Base-by-base conservation (phyloP, 768 basidiomycete genomes). In the Tricholoma saponaceum region DNA sequence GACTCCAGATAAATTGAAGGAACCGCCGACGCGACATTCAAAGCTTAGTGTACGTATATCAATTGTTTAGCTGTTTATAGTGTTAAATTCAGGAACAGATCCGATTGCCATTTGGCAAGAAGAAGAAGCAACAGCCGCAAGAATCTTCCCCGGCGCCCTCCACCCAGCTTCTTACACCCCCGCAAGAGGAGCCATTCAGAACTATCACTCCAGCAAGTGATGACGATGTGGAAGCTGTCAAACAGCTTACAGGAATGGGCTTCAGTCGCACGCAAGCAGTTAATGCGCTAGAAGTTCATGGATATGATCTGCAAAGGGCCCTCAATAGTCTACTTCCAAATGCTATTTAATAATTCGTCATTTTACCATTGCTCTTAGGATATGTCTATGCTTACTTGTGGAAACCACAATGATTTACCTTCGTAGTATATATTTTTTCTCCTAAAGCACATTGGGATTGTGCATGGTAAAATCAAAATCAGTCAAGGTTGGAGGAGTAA, bases 171-270 rank as follows among this genome's bases (percentile, higher is more conserved):
- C 73, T 79, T 3, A 70, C 74, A 5, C 72, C 78, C 43, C 78
- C 82, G 22, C 69, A 73, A 25, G 81, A 83, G 58, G 79, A 83
- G 60, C 69, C 73, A 0, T 60, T 67, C 28, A 66, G 78, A 37
- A 70, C 65, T 4, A 59, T 63, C 9, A 81, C 85, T 2, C 83
- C 87, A 1, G 80, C 80, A 12, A 76, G 77, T 12, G 86, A 85
- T 26, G 89, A 89, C 60, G 90, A 94, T 57, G 84, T 86, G 12
- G 85, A 86, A 60, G 75, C 86, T 1, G 89, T 95, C 20, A 90
- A 86, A 66, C 86, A 89, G 67, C 75, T 98, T 39, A 85, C 85
- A 49, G 82, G 80, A 18, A 97, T 98, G 95, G 96, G 96, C 23
- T 98, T 98, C 77, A 86, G 82, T 60, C 83, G 95, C 41, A 70